Evolutionary conservation across 345 rosid genomes (phyloP).

Genomic region (Mangifera indica): DNA sequence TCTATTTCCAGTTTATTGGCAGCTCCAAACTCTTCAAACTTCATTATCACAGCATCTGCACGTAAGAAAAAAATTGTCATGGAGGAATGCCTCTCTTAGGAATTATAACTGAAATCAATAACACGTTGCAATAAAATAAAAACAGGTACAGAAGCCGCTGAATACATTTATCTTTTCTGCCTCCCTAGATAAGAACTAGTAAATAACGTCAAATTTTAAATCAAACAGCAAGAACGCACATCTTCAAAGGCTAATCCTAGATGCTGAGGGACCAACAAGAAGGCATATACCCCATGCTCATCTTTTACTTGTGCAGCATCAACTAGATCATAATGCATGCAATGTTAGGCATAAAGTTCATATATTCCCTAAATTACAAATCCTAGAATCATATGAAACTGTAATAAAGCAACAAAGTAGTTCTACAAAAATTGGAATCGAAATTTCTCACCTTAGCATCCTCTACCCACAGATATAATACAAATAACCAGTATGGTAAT

Average conservation of each 20-base stretch:
- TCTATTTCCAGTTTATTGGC: slow-evolving; percentile 43
- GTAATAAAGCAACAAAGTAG: background rate
- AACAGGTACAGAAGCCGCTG: background rate
- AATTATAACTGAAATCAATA: background rate
- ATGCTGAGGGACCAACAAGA: background rate
- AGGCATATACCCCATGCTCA: slow-evolving; percentile 11
- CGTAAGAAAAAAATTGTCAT: background rate
- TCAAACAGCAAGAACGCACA: background rate
- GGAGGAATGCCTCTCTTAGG: slow-evolving; percentile 2
- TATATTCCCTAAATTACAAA: slow-evolving; percentile 5
- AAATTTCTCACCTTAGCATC: background rate
- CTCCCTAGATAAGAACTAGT: background rate
- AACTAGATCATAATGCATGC: background rate
- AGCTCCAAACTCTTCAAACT: slow-evolving; percentile 42
- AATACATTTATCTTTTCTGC: background rate
- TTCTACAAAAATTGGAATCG: background rate
- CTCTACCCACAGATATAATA: background rate
- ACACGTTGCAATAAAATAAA: background rate
- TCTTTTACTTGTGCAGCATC: background rate
- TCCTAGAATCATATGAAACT: slow-evolving; percentile 2
- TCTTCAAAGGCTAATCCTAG: background rate
- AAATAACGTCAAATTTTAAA: background rate
- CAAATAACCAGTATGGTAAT: background rate
- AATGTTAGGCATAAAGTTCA: slow-evolving; percentile 2
- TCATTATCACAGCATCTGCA: slow-evolving; percentile 60